Base-by-base conservation (phyloP, 2,329 filamentous ascomycete genomes). In the Ciborinia camelliae region DNA sequence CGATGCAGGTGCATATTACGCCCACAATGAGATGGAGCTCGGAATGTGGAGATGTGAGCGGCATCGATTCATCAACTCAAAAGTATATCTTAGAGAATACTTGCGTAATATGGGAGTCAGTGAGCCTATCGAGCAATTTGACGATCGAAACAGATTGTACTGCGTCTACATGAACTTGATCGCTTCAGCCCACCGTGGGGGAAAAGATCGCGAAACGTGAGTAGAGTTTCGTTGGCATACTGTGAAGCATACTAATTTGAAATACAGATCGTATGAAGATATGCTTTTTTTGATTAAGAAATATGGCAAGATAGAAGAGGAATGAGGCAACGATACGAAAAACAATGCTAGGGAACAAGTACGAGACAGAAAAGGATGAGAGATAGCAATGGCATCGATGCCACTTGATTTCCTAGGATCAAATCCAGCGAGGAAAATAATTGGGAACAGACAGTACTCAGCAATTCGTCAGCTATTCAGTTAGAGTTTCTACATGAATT, bases 71-170 rank as follows among this genome's bases (percentile, higher is more conserved):
- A 41, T 71, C 3, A 62, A 65, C 20, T 30, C 23, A 2, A 57
- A 64, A 39, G 52, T 63, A 28, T 69, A 70, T 47, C 26, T 60
- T 26, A 23, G 41, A 41, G 57, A 65, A 32, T 70, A 69, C 54
- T 41, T 66, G 20, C 54, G 28, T 41, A 51, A 68, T 14, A 35
- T 41, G 23, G 45, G 45, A 14, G 18, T 55, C 1, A 65, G 53
- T 55, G 73, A 76, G 57, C 76, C 74, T 0, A 50, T 62, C n/a
- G 69, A 73, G 32, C 69, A 75, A 65, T 75, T 73, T 51, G 68
- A 76, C 63, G 73, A 75, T 64, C 69, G 75, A 1, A 70, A 74
- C 58, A 67, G 68, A 15, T 63, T 77, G 30, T 76, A 76, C 55
- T 59, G 64, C 32, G n/a, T 62, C 10, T 59, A 70, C 39, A 47